phyloP scores from a whole-genome alignment of 129 eudicot species.

The Artemisia annua region DNA sequence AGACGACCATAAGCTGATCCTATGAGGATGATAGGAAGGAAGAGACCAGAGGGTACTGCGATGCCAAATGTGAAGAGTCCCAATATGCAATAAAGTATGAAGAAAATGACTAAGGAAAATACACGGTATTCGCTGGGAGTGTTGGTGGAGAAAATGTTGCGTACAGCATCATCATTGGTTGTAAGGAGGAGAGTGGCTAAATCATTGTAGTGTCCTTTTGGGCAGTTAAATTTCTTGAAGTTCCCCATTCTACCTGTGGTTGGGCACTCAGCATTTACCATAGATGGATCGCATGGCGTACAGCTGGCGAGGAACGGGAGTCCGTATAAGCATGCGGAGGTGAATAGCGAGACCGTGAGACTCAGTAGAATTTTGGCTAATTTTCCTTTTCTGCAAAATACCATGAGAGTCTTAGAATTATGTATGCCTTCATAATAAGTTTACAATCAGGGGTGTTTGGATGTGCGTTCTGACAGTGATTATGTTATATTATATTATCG shows the following conservation, averaged over 20 bases:
- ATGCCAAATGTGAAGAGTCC: slow-evolving; percentile 94
- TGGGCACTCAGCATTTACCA: slow-evolving; percentile 58
- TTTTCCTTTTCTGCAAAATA: slow-evolving; percentile 78
- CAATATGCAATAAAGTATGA: slow-evolving; percentile 70
- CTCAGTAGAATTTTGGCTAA: slow-evolving; percentile 65
- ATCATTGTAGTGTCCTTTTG: slow-evolving; percentile 91
- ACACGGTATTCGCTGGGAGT: slow-evolving; percentile 62
- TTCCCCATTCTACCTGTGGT: slow-evolving; percentile 73
- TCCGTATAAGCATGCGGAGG: slow-evolving; percentile 85
- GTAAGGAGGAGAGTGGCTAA: slow-evolving; percentile 91
- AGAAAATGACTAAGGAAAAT: slow-evolving; percentile 64
- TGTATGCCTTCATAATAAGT: not conserved
- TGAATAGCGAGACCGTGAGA: slow-evolving; percentile 73
- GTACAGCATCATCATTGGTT: slow-evolving; percentile 96
- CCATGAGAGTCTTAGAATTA: not conserved
- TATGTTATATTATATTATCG: not conserved
- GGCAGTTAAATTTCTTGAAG: slow-evolving; percentile 97
- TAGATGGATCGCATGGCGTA: slow-evolving; percentile 68
- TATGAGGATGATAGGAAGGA: slow-evolving; percentile 92
- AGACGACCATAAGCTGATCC: slow-evolving; percentile 98
- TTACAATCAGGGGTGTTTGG: not conserved
- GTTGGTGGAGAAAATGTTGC: slow-evolving; percentile 85
- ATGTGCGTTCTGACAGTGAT: not conserved
- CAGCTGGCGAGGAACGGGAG: slow-evolving; percentile 90
- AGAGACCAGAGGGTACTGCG: slow-evolving; percentile 95